Conservation (phyloP, 2,329 filamentous ascomycete species). For the Didymosphaeria variabile region DNA sequence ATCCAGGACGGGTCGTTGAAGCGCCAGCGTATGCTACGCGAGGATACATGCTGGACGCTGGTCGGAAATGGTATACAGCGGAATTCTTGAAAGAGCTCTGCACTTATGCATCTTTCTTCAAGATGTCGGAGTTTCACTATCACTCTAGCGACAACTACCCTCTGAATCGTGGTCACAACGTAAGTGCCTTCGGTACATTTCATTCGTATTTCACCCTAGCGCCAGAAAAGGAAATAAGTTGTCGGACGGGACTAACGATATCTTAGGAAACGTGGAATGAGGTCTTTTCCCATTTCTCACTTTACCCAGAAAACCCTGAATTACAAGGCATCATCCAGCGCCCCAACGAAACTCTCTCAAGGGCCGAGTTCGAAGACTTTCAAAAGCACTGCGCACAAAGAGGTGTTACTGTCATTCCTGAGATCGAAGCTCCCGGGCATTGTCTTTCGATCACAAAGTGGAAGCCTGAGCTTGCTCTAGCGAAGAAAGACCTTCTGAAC, state of each 20-base stretch:
- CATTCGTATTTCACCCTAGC: too few relatives aligned
- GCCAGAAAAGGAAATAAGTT: slow-evolving; percentile 28
- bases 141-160: slow-evolving; percentile 62
- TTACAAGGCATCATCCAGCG: slow-evolving; percentile 46
- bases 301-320: slow-evolving; percentile 48
- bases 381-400: slow-evolving; percentile 45
- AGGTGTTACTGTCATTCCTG: slow-evolving; percentile 49
- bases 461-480: slow-evolving; percentile 50
- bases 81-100: slow-evolving; percentile 56
- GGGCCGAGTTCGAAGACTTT: slow-evolving; percentile 47
- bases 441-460: slow-evolving; percentile 50
- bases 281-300: slow-evolving; percentile 58
- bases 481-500: slow-evolving; percentile 49
- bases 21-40: slow-evolving; percentile 56
- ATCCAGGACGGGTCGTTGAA: slow-evolving; percentile 44
- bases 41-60: slow-evolving; percentile 57
- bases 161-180: slow-evolving; percentile 57
- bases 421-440: slow-evolving; percentile 51
- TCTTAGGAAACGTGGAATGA: slow-evolving; percentile 56
- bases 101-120: slow-evolving; percentile 59
- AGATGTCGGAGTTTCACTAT: slow-evolving; percentile 60
- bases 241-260: slow-evolving; percentile 45
- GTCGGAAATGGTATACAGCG: slow-evolving; percentile 55
- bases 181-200: not conserved
- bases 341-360: slow-evolving; percentile 47